phyloP scores from a whole-genome alignment of 352 stramenopile genomes.

The Elongisporangium anandrum region DNA sequence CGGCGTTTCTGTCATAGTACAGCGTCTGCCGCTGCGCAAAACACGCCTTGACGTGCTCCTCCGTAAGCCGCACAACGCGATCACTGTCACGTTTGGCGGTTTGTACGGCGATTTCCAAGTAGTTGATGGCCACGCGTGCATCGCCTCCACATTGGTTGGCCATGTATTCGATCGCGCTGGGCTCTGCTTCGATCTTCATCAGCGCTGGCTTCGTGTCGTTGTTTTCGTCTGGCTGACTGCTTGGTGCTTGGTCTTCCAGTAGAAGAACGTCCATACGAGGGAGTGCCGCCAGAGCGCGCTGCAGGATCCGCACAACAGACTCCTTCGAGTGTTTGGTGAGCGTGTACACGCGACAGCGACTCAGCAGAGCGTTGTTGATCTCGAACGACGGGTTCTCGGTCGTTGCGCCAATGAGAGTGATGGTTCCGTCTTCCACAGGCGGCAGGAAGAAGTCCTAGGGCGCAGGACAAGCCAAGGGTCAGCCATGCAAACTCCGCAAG shows the following conservation, averaged over 20 bases:
- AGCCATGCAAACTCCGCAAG: too few relatives aligned
- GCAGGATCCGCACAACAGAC: constrained; percentile 63
- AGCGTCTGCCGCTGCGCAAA: constrained; percentile 70
- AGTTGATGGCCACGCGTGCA: constrained; percentile 76
- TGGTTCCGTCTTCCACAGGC: constrained; percentile 73
- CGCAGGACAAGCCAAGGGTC: not conserved
- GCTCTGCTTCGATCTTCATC: constrained; percentile 36
- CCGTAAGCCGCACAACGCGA: constrained; percentile 32
- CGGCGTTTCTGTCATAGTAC: constrained; percentile 82
- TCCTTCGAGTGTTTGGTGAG: constrained; percentile 63
- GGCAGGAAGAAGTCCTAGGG: constrained; percentile 78
- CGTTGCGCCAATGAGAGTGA: constrained; percentile 86
- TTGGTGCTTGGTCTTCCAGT: constrained; percentile 4
- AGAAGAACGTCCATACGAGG: constrained; percentile 22
- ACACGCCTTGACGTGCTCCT: constrained; percentile 61
- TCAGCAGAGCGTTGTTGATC: constrained; percentile 82
- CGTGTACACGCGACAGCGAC: constrained; percentile 74
- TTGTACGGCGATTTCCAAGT: constrained; percentile 73
- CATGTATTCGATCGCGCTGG: constrained; percentile 59
- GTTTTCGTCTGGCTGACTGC: constrained; percentile 4
- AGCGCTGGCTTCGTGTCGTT: constrained; percentile 2
- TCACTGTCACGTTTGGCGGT: constrained; percentile 28
- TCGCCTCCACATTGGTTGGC: constrained; percentile 74
- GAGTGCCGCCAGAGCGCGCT: constrained; percentile 43
- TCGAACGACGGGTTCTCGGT: constrained; percentile 89